Evolutionary conservation across 2,329 filamentous ascomycete species (phyloP), one percentile per base, ranked within the genome.

Genomic region (Graphium sp.): DNA sequence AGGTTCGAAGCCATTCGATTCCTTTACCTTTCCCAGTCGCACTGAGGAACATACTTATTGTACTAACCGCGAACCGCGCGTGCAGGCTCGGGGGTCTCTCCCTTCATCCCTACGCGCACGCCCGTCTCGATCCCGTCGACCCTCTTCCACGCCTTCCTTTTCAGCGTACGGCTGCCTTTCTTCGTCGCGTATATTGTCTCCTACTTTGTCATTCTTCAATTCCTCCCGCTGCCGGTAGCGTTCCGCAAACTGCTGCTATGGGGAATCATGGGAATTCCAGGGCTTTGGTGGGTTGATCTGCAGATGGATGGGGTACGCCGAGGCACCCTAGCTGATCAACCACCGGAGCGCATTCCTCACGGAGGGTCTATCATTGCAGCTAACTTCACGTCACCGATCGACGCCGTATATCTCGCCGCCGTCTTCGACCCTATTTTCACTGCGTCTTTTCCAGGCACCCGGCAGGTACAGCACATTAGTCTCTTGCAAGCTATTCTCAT

Each of bases 261-360:
- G 87, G 67, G 73, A 35, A 68, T 95, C 38, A 68, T 98, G 40
- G 78, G 74, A 21, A 78, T 92, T 34, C 83, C 85, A 0, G 87
- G 89, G 17, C 81, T 98, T 33, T 95, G 85, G 84, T 95, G 87
- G 87, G 76, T 94, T 32, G 89, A 98, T 52, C 60, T 98, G n/a
- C 87, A 94, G 51, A 82, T 98, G 39, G 89, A 98, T 49, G 87
- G 87, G 33, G 89, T 98, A 30, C 85, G 82, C 54, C 81, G 84
- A 55, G 89, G 89, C 56, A 85, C 78, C 16, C 61, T 92, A 18
- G 74, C 78, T 26, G 74, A 77, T 43, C 74, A 84, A 41, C 74
- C 78, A 22, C 58, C 64, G 32, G 62, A 74, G 34, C 72, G 82
- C 22, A 70, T 95, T 12, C 89, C 89, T 2, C 70, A 77, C 32